Evolutionary conservation across 2,329 filamentous ascomycete genomes (phyloP), one percentile per base, ranked within the genome.

Genomic region (Ramularia endophylla): DNA sequence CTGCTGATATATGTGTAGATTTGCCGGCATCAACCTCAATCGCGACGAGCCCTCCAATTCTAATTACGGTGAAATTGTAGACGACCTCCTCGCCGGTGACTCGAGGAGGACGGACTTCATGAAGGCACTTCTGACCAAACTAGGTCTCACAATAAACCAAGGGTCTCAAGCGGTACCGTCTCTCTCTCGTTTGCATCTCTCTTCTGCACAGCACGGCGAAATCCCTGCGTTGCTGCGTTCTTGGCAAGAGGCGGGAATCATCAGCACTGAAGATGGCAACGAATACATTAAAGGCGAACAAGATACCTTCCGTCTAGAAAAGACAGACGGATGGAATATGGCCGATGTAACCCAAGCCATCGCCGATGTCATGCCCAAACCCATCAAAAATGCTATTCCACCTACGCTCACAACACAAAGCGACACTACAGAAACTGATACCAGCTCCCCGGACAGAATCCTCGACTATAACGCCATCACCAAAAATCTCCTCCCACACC

Each of bases 131-230:
- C 69, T 98, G 17, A 64, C 67, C 12, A 95, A 92, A 58, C 72
- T 98, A 8, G 87, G 86, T 1, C 72, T 98, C n/a, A 77, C 83
- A 43, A 80, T 90, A 38, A 86, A 78, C 60, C 71, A 81, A 50
- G 79, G 86, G 36, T 74, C 77, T 53, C 72, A 80, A 53, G 72
- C 77, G 53, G 76, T 88, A 62, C 88, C 87, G 9, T 83, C 84
- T 44, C 78, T 95, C 27, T 94, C 90, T 48, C 78, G 74, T 52
- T 71, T 95, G 36, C 87, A 95, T 66, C 72, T 97, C 38, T 90
- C 88, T 30, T 82, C 85, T 44, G 63, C 80, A 36, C 69, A 80
- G 50, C 72, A 78, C 35, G 66, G 70, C 53, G 78, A 83, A 29
- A 78, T 87, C n/a, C 70, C 77, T 31, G 75, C 85, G 52, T 68